Base-by-base conservation (phyloP, 352 stramenopile species). In the Globisporangium apiculatum region DNA sequence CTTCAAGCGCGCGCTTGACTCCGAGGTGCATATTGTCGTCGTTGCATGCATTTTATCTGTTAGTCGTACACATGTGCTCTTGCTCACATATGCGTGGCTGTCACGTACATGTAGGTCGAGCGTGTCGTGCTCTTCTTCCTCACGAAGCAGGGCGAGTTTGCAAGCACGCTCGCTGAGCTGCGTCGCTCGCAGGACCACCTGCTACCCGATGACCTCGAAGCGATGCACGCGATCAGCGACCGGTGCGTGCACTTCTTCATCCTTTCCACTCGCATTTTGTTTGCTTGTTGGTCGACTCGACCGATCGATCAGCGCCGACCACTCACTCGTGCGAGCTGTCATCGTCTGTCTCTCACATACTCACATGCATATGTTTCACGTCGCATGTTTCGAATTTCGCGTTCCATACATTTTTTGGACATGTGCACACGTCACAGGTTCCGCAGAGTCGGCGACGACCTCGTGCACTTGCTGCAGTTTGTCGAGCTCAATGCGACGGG, bases 41-140 rank as follows among this genome's bases (percentile, higher is more conserved):
- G 24, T 31, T 31, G 24, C 24, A 31, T 31, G 24, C 24, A 2
- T 31, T 31, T 3, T 31, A 31, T 31, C 24, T 31, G 24, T 31
- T 31, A 31, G 24, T 31, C 24, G 24, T 31, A 3, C 24, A 31
- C 24, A 31, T 31, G 24, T 31, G 24, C 24, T 11, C 45, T 1
- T 45, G 2, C 41, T 48, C 15, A 36, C n/a, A 36, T 7, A 14
- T 37, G 5, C 18, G 40, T 42, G 10, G 6, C 40, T 60, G 2
- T 36, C 36, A 24, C n/a, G n/a, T 4, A 18, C n/a, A 36, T 1
- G 24, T 17, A 73, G 66, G 66, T 91, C 12, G 84, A 94, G 65
- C 79, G 79, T 40, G 79, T 94, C 11, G 84, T 94, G 63, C 78
- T 94, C 7, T 94, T 94, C 63, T 92, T 94, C 62, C 67, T 94